These are phyloP conservation scores for Tetrapisispora taiwanensis DNA, from an alignment of 805 yeast genomes.

Conservation along the genomic window DNA sequence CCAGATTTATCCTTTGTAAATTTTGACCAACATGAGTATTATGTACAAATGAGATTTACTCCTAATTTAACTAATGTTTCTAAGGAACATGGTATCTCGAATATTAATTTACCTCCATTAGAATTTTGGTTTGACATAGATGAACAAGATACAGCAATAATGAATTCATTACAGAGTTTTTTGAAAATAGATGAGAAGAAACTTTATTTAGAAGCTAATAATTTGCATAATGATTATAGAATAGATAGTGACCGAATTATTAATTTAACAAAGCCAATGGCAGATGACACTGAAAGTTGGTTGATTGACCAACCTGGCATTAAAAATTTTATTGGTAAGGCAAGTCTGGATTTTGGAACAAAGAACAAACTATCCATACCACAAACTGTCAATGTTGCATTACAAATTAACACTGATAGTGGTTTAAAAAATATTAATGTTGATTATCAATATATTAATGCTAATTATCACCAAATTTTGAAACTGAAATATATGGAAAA, in stretches of 20 bases:
- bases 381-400: constrained; percentile 7
- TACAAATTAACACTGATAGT: constrained; percentile 5
- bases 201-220: constrained; percentile 19
- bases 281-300: constrained; percentile 22
- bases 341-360: constrained; percentile 11
- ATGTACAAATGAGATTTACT: constrained; percentile 20
- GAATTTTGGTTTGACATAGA: constrained; percentile 27
- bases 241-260: constrained; percentile 13
- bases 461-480: constrained; percentile 18
- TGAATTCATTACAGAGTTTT: constrained; percentile 16
- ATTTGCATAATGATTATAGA: constrained; percentile 19
- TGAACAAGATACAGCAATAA: constrained; percentile 18
- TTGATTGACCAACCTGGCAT: constrained; percentile 35
- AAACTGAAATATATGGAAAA: constrained; percentile 21
- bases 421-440: constrained; percentile 4
- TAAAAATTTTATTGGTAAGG: constrained; percentile 28
- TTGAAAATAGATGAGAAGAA: constrained; percentile 14
- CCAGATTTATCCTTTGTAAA: constrained; percentile 9
- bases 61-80: constrained; percentile 10
- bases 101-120: constrained; percentile 12
- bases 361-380: constrained; percentile 8
- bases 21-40: constrained; percentile 25
- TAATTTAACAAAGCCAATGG: constrained; percentile 10
- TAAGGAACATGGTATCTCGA: not conserved
- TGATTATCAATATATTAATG: constrained; percentile 16